Conservation (phyloP, 345 rosid genomes). For the Mercurialis annua region DNA sequence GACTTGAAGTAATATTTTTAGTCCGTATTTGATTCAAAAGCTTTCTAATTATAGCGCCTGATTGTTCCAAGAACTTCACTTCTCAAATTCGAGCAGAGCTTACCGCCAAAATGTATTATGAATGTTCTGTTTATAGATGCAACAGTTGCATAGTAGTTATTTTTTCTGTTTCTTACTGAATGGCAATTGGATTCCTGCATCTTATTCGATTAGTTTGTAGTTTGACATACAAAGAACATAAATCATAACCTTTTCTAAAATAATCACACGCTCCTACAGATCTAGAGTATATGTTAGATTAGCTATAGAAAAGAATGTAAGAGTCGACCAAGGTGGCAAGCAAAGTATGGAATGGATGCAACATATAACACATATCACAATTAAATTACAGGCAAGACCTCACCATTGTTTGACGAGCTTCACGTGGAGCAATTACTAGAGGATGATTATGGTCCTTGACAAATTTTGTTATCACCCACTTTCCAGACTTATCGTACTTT, state of each 20-base stretch:
- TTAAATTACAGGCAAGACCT: constrained; percentile 21
- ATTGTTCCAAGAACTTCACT: background rate
- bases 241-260: background rate
- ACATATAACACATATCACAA: background rate
- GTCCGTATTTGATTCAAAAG: background rate
- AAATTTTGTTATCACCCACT: constrained; percentile 84
- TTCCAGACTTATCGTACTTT: constrained; percentile 64
- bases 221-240: background rate
- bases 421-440: constrained; percentile 62
- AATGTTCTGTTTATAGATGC: background rate
- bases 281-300: background rate
- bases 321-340: background rate
- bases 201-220: background rate
- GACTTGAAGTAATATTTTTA: background rate
- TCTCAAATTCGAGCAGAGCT: background rate
- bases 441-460: constrained; percentile 88
- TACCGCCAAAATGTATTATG: background rate
- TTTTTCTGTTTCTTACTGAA: background rate
- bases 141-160: background rate
- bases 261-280: background rate
- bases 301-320: background rate
- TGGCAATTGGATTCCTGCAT: background rate
- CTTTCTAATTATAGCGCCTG: background rate
- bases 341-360: constrained; percentile 2
- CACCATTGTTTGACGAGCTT: constrained; percentile 82